Evolutionary conservation across 441 rosid genomes (phyloP).

Genomic region (Dalechampia spathulata): DNA sequence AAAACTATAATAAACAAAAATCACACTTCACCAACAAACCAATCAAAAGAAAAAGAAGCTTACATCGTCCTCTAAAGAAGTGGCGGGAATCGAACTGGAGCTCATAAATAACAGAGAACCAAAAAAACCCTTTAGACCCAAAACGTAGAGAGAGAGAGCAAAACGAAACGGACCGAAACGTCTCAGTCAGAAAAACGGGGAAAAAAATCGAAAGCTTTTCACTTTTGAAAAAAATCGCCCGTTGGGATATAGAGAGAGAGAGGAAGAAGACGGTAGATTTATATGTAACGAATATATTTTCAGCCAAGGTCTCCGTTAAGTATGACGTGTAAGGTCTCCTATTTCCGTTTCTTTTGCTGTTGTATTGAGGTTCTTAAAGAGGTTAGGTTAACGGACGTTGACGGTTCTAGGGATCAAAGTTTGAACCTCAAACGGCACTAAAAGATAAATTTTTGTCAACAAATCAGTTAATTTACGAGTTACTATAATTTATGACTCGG

Average conservation of each 20-base stretch:
- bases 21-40: slow-evolving; percentile 3
- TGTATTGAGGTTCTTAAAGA: not conserved
- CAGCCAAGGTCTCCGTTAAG: slow-evolving; percentile 62
- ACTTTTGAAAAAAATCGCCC: slow-evolving; percentile 65
- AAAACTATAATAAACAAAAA: not conserved
- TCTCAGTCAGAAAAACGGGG: slow-evolving; percentile 5
- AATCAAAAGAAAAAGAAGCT: slow-evolving; percentile 11
- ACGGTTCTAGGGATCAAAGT: slow-evolving; percentile 36
- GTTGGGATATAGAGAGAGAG: slow-evolving; percentile 56
- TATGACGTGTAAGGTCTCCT: slow-evolving; percentile 29
- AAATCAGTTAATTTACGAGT: no score
- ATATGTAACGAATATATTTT: slow-evolving; percentile 62
- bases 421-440: slow-evolving; percentile 88
- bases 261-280: slow-evolving; percentile 7
- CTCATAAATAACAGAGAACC: slow-evolving; percentile 17
- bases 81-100: slow-evolving; percentile 55
- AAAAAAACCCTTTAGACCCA: slow-evolving; percentile 7
- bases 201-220: slow-evolving; percentile 14
- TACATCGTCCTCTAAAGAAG: slow-evolving; percentile 40
- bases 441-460: no score
- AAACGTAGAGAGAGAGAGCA: slow-evolving; percentile 11
- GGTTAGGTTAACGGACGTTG: slow-evolving; percentile 29
- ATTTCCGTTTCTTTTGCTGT: not conserved
- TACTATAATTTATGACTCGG: no score
- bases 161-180: slow-evolving; percentile 18